Evolutionary conservation across 495 filamentous ascomycete species (phyloP).

Genomic region (Annulohypoxylon nitens): DNA sequence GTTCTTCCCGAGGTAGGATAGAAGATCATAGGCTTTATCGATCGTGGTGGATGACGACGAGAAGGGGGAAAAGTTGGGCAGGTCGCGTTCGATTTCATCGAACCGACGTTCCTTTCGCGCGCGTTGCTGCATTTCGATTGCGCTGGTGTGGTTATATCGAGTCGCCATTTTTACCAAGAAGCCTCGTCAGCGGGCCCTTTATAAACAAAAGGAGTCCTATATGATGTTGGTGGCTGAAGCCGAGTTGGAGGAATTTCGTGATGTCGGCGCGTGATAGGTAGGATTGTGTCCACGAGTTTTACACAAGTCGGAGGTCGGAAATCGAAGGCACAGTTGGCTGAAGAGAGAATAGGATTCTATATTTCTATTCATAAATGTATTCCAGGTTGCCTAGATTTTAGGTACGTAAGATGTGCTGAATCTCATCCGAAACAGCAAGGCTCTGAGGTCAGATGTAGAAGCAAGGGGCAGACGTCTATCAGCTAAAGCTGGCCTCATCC

Average conservation of each 20-base stretch:
- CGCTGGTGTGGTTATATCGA: slow-evolving; percentile 32
- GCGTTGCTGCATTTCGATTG: slow-evolving; percentile 53
- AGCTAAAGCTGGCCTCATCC: slow-evolving; percentile 7
- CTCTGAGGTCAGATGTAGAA: slow-evolving; percentile 25
- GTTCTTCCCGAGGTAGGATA: slow-evolving; percentile 61
- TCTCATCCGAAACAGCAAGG: neutral
- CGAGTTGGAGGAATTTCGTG: slow-evolving; percentile 28
- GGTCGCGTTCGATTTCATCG: slow-evolving; percentile 55
- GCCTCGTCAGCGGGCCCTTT: slow-evolving; percentile 4
- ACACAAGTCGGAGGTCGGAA: neutral
- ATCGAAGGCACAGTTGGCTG: slow-evolving; percentile 14
- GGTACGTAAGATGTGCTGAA: neutral
- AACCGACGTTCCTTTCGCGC: slow-evolving; percentile 61
- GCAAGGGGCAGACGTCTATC: neutral
- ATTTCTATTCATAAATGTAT: slow-evolving; percentile 33
- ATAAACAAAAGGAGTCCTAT: neutral
- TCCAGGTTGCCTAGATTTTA: neutral
- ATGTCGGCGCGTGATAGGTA: slow-evolving; percentile 41
- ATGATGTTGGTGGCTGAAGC: neutral
- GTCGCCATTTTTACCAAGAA: slow-evolving; percentile 36
- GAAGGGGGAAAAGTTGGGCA: slow-evolving; percentile 52
- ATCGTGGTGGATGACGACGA: slow-evolving; percentile 28
- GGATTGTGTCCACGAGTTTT: slow-evolving; percentile 19
- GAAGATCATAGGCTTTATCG: slow-evolving; percentile 52
- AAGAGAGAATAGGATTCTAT: slow-evolving; percentile 3